Evolutionary conservation across 495 filamentous ascomycete genomes (phyloP), one percentile per base, ranked within the genome.

Genomic region (Lepraria neglecta): DNA sequence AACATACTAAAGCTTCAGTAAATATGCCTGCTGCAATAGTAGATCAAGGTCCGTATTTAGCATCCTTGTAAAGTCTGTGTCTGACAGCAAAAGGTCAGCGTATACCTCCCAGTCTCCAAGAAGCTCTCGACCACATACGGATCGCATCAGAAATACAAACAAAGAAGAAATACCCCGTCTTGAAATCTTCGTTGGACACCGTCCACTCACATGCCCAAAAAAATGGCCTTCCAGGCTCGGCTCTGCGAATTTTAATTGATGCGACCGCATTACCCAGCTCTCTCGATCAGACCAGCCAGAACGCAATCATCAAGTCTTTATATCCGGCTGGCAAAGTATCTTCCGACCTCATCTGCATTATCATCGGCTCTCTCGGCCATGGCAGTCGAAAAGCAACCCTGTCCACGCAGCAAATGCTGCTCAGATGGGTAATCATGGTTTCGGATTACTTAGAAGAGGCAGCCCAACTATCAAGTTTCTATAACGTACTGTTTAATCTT

Each of bases 341-440:
- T 14, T 80, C 83, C 45, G 78, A 84, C 43, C 63, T 84, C 52
- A 78, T 90, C 61, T 78, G 87, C 21, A 85, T 80, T 61, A 70
- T 92, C 27, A 79, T 95, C 24, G 87, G 86, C 55, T 84, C 80
- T 58, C 80, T 96, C 44, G 91, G 91, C 12, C 85, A 89, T 66
- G 90, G 88, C 67, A 83, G 84, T 68, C 79, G 80, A 62, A 96
- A 95, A 68, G 86, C 90, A 19, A 84, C 84, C 15, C 78, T 83
- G n/a, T 74, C 79, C 45, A 85, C 85, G 4, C 91, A 87, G 69
- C 80, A 80, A 35, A 74, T 83, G 52, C 76, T 95, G 28, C 74
- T 95, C 53, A 83, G 81, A 76, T 96, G 91, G 91, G 76, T 96
- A 50, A 78, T 91, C 31, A 82, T 90, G 75, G 78, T 90, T 9